These are phyloP conservation scores for Aspergillus pseudoviridinutans DNA, from an alignment of 2,329 filamentous ascomycete genomes.

Conservation along the genomic window DNA sequence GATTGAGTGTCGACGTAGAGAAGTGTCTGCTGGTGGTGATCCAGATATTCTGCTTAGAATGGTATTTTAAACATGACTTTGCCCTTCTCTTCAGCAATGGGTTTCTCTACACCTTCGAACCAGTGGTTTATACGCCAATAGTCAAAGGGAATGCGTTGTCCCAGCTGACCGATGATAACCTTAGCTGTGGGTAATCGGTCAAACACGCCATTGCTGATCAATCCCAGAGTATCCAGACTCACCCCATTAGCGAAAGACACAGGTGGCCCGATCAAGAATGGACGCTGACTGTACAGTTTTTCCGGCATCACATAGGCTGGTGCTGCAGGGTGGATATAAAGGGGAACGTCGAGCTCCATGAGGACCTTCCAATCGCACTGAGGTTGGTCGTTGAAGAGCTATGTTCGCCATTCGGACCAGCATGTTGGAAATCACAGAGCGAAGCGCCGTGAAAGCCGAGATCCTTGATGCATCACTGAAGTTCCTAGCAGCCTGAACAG, in stretches of 20 bases:
- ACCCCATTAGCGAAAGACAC: conserved; percentile 54
- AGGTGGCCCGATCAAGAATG: conserved; percentile 56
- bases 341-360: conserved; percentile 55
- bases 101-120: conserved; percentile 22
- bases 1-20: conserved; percentile 27
- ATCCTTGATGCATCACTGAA: conserved; percentile 45
- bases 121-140: conserved; percentile 38
- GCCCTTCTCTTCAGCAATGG: conserved; percentile 12
- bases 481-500: conserved; percentile 27
- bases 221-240: conserved; percentile 49
- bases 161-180: conserved; percentile 42
- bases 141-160: conserved; percentile 44
- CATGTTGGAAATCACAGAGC: conserved; percentile 56
- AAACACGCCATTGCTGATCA: conserved; percentile 44
- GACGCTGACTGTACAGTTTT: conserved; percentile 52
- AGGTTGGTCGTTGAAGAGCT: conserved; percentile 57
- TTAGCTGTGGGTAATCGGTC: conserved; percentile 40
- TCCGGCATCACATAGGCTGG: conserved; percentile 17
- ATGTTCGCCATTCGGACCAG: conserved; percentile 53
- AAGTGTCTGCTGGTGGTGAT: conserved; percentile 34
- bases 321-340: conserved; percentile 58
- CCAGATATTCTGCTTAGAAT: conserved; percentile 31
- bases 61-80: conserved; percentile 29
- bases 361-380: conserved; percentile 54
- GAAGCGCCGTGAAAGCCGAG: conserved; percentile 57